Conservation (phyloP, 768 basidiomycete genomes). For the Agrocybe praecox region DNA sequence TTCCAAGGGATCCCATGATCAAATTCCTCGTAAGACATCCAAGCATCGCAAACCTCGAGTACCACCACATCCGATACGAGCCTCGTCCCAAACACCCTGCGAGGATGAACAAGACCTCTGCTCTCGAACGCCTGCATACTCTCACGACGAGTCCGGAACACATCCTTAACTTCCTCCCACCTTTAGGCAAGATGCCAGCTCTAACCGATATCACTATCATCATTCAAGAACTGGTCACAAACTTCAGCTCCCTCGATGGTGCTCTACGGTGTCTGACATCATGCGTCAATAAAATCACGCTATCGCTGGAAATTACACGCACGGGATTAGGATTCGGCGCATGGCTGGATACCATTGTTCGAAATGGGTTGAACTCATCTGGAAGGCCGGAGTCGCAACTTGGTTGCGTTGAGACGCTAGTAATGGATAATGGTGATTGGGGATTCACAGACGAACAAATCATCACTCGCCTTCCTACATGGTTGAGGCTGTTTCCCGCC, state of each 20-base stretch:
- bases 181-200: conserved; percentile 4
- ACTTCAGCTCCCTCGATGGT: conserved; percentile 15
- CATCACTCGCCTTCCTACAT: conserved; percentile 6
- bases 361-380: conserved; percentile 1
- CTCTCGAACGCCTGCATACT: conserved; percentile 13
- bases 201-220: conserved; percentile 9
- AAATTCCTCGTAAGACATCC: conserved; percentile 20
- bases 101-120: not conserved
- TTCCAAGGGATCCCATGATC: conserved; percentile 15
- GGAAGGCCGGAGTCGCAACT: conserved; percentile 14
- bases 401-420: conserved; percentile 15
- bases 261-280: conserved; percentile 12
- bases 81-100: conserved; percentile 11
- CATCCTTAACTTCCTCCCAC: conserved; percentile 18
- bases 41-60: conserved; percentile 12
- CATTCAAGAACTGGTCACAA: conserved; percentile 13
- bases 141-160: conserved; percentile 17
- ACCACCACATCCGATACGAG: conserved; percentile 21
- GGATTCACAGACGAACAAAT: conserved; percentile 12
- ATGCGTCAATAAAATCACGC: conserved; percentile 13
- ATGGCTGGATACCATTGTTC: conserved; percentile 14
- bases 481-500: conserved; percentile 17
- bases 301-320: conserved; percentile 14
- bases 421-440: conserved; percentile 20
- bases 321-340: conserved; percentile 17